Base-by-base conservation (phyloP, 805 yeast genomes). In the Sugiyamaella qingdaonensis region DNA sequence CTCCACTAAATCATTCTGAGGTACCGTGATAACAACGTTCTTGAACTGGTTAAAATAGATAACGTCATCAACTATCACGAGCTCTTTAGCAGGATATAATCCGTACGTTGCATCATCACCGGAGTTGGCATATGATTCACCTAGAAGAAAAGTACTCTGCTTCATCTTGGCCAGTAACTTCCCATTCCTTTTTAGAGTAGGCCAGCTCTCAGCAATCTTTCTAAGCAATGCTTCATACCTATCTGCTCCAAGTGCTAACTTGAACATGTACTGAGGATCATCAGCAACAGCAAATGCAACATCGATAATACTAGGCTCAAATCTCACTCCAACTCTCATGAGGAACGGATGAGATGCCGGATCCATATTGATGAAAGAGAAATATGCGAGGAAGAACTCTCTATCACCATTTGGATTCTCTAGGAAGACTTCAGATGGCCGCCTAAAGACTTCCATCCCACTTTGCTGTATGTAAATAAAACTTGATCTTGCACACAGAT, bases 21-120 rank as follows among this genome's bases (percentile, higher is more conserved):
- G 76, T 2, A 71, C 70, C 1, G 68, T 58, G 16, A 61, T 49
- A 10, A 71, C 48, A 13, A 62, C 55, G 19, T 52, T 34, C 48
- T 65, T 68, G 61, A 72, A 72, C 46, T 62, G 61, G 54, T 70
- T 69, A 60, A 60, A 71, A 4, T 61, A 50, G 10, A 69, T 63
- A 5, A 72, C 66, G 51, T 72, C 71, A 52, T 72, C 74, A 9
- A 68, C 68, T 36, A 72, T 61, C 9, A 64, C 66, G 21, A 70
- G 50, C 11, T 69, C 64, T 1, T 53, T 11, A 0, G 72, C 67
- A 3, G 51, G 19, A 11, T 62, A 63, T 19, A 71, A 59, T 16
- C 37, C n/a, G 9, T 49, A 54, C 2, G 41, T 35, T 4, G 58
- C 57, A 9, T 57, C 54, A 5, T 37, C 57, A 14, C 58, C 62